phyloP scores from a whole-genome alignment of 345 rosid genomes.

The Zanthoxylum bungeanum region DNA sequence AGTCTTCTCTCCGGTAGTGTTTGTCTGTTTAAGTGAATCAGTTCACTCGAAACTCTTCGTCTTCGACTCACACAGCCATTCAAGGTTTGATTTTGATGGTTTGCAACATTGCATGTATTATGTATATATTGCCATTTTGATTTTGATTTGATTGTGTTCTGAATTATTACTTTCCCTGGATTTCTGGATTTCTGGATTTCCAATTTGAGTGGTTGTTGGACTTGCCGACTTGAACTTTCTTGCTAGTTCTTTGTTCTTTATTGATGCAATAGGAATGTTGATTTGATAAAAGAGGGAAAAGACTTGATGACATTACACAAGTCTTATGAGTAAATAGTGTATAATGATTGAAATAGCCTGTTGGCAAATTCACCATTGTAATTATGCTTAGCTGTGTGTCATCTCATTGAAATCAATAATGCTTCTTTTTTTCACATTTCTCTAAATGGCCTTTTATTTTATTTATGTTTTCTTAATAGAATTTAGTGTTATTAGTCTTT shows the following conservation, averaged over 20 bases:
- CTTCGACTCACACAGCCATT: no score
- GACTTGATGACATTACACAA: constrained; percentile 6
- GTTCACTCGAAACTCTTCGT: no score
- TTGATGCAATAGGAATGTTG: constrained; percentile 20
- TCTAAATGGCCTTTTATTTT: neutral
- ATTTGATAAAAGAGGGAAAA: constrained; percentile 9
- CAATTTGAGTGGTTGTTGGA: no score
- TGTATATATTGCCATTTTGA: no score
- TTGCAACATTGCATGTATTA: no score
- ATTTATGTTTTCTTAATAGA: no score
- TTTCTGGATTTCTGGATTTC: no score
- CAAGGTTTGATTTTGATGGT: no score
- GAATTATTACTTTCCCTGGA: no score
- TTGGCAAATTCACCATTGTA: constrained; percentile 22
- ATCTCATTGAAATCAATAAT: constrained; percentile 24
- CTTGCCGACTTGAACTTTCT: constrained; percentile 10
- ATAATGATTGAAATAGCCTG: constrained; percentile 22
- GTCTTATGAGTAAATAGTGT: constrained; percentile 9
- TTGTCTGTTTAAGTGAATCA: no score
- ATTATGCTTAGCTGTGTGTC: constrained; percentile 12
- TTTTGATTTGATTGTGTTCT: no score
- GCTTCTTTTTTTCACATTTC: neutral
- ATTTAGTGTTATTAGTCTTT: neutral
- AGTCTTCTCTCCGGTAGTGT: no score
- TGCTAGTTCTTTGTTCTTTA: constrained; percentile 32